Base-by-base conservation (phyloP, 73 alveolate genomes). In the Urostyla sp. region DNA sequence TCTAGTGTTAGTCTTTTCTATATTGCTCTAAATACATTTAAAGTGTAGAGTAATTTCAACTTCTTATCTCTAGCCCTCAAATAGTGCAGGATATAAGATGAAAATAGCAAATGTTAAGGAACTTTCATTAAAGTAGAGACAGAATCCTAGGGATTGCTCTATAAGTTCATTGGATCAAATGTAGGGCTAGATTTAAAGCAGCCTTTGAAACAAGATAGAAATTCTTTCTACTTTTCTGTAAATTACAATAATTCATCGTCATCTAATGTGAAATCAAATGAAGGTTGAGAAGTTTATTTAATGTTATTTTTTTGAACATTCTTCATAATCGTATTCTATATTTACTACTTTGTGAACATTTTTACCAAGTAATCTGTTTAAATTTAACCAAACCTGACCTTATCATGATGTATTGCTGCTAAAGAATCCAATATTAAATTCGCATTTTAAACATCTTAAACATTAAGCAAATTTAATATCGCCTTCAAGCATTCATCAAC, bases 11-110 rank as follows among this genome's bases (percentile, higher is more conserved):
- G 11, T 57, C 92, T 52, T 49, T 56, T 83, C 48, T 83, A 57
- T 6, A 83, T 52, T n/a, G 84, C 56, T 56, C 92, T 73, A 60
- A 56, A 83, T 0, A 58, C 85, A 74, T 83, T 83, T 30, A 83
- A 13, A 13, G 67, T 48, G 56, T 83, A 55, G 53, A 75, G 78
- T 0, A 75, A 52, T n/a, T 55, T 53, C 2, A 75, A 34, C 23
- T 54, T 75, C 8, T 60, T 56, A 37, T 75, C 78, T 38, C 87
- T 31, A 2, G 76, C 67, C 24, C 54, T 75, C 40, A 75, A 20
- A 28, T 57, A 55, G 18, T 55, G 35, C 36, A 75, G 67, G 50
- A 75, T 35, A 28, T 75, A 75, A 10, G 34, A 46, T 10, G 87
- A 54, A 30, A 49, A 75, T 21, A 75, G 66, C 40, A 75, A 59